Percentiles rank a stretch among this genome's conserved stretches.
Evolutionary conservation across 2,329 filamentous ascomycete genomes (phyloP).

Genomic region (Capronia epimyces): DNA sequence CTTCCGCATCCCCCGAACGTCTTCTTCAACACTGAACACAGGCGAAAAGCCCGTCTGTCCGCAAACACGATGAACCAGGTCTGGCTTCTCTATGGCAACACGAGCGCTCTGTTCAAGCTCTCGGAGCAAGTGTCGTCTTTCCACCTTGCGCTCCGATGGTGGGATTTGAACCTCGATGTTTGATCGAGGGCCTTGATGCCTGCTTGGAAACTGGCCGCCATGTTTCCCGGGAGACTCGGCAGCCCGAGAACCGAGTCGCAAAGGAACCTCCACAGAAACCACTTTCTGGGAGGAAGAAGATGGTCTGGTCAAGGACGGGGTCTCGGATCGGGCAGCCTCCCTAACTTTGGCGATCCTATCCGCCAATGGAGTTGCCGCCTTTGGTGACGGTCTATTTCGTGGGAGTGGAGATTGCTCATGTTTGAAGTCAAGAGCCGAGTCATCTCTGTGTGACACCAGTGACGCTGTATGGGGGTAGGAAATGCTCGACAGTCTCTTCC

Average conservation of each 20-base stretch:
- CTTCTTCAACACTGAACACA: slow-evolving; percentile 6
- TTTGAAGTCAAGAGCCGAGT: background rate
- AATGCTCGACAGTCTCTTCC: background rate
- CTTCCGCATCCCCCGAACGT: slow-evolving; percentile 2
- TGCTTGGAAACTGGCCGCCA: too few relatives aligned
- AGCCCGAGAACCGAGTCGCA: background rate
- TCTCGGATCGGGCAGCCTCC: background rate
- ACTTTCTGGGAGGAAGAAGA: background rate
- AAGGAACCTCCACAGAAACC: slow-evolving; percentile 1
- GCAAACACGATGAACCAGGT: slow-evolving; percentile 16
- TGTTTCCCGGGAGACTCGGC: background rate
- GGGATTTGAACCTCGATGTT: slow-evolving; percentile 8
- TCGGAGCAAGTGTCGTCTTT: slow-evolving; percentile 11
- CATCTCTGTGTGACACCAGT: background rate
- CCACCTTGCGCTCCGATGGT: background rate
- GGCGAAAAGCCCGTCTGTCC: slow-evolving; percentile 21
- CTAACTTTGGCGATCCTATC: background rate
- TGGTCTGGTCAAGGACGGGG: background rate
- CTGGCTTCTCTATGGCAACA: slow-evolving; percentile 9
- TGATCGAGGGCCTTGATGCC: background rate
- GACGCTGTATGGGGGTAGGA: too few relatives aligned
- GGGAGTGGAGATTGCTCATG: background rate
- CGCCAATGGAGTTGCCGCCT: background rate
- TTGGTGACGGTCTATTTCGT: background rate
- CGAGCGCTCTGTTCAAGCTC: slow-evolving; percentile 15